Evolutionary conservation across 371 early-diverging fungal species (phyloP).

Genomic region (Mortierella polycephala): DNA sequence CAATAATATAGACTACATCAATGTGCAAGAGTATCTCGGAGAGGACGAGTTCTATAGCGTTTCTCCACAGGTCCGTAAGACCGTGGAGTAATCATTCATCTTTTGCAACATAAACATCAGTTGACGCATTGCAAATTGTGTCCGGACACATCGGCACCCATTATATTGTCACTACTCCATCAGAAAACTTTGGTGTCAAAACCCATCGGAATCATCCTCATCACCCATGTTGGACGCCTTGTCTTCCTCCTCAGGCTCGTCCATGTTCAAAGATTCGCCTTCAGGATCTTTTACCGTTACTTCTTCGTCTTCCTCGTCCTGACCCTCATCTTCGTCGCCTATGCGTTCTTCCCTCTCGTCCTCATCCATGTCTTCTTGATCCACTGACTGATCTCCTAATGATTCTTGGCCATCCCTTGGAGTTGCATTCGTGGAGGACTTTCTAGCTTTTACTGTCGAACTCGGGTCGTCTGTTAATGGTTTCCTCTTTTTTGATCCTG

Average conservation of each 20-base stretch:
- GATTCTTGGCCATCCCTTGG: slow-evolving; percentile 37
- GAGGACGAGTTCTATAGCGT: slow-evolving; percentile 58
- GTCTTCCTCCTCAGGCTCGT: slow-evolving; percentile 32
- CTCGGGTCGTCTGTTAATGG: slow-evolving; percentile 20
- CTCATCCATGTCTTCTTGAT: slow-evolving; percentile 28
- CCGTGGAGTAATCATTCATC: slow-evolving; percentile 13
- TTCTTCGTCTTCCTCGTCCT: slow-evolving; percentile 23
- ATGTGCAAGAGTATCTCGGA: slow-evolving; percentile 65
- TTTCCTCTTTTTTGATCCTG: slow-evolving; percentile 41
- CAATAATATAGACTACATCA: slow-evolving; percentile 54
- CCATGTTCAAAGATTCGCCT: slow-evolving; percentile 32
- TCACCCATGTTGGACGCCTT: slow-evolving; percentile 45
- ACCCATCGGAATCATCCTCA: slow-evolving; percentile 53
- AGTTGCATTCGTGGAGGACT: slow-evolving; percentile 30
- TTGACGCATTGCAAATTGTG: neutral
- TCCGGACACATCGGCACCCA: neutral
- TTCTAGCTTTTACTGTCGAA: slow-evolving; percentile 29
- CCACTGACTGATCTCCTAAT: slow-evolving; percentile 11
- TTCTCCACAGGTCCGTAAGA: slow-evolving; percentile 18
- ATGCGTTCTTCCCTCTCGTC: slow-evolving; percentile 21
- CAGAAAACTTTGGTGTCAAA: slow-evolving; percentile 3
- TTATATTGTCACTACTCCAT: neutral
- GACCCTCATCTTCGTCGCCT: slow-evolving; percentile 24
- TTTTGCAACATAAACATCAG: neutral
- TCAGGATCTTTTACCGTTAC: neutral